Evolutionary conservation across 2,329 filamentous ascomycete species (phyloP).

Genomic region (Colletotrichum viniferum): DNA sequence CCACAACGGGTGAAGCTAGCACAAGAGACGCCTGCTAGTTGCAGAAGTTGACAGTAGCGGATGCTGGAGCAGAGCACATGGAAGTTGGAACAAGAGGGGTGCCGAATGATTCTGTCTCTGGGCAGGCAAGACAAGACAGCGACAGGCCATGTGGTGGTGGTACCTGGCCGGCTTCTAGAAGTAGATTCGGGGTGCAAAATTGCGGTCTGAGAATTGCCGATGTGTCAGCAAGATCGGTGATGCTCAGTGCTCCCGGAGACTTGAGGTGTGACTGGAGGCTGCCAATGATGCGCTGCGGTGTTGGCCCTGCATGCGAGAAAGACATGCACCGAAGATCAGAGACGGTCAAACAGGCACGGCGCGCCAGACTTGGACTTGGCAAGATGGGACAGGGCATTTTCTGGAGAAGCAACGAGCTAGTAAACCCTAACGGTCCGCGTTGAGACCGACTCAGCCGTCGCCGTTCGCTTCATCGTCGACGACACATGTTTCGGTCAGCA

Average conservation of each 20-base stretch:
- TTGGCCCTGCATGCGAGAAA: background rate
- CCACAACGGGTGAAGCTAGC: background rate
- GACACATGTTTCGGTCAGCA: background rate
- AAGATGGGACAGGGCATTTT: background rate
- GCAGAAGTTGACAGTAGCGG: background rate
- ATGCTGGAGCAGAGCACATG: background rate
- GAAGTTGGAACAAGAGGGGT: background rate
- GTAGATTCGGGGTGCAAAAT: background rate
- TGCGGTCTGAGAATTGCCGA: background rate
- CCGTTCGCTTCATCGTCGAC: background rate
- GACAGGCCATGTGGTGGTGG: background rate
- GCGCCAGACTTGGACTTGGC: background rate
- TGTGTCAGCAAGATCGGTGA: background rate
- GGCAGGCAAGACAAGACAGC: background rate
- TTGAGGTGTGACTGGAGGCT: background rate
- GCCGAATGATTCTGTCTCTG: background rate
- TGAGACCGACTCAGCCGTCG: background rate
- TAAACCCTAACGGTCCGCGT: slow-evolving; percentile 13
- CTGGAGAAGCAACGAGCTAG: background rate
- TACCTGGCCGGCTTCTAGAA: background rate
- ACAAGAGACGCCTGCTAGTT: background rate
- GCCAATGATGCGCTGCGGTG: background rate
- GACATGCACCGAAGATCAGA: background rate
- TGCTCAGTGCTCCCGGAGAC: background rate
- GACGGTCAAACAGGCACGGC: background rate